These are phyloP conservation scores for Pachyrhizus erosus DNA, from an alignment of 306 rosid species.

Conservation along the genomic window DNA sequence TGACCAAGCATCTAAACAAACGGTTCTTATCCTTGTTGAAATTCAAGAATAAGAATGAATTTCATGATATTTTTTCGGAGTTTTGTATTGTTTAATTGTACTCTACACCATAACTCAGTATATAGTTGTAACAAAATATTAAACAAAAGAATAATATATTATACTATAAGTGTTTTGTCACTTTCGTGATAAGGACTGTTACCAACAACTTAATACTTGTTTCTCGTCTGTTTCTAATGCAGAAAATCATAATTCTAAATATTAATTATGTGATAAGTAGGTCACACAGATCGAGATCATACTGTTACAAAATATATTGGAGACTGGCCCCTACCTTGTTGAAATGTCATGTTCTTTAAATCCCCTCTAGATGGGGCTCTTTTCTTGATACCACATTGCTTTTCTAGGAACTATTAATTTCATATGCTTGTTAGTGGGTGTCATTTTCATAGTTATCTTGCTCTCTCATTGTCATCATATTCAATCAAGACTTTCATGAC, in stretches of 20 bases:
- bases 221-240: neutral
- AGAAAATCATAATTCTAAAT: slow-evolving; percentile 32
- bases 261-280: slow-evolving; percentile 45
- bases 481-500: slow-evolving; percentile 39
- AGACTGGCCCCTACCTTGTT: slow-evolving; percentile 41
- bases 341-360: slow-evolving; percentile 36
- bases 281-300: slow-evolving; percentile 4
- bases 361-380: slow-evolving; percentile 37
- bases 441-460: slow-evolving; percentile 54
- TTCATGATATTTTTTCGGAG: neutral
- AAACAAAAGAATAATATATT: neutral
- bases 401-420: slow-evolving; percentile 52
- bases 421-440: slow-evolving; percentile 50
- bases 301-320: slow-evolving; percentile 46
- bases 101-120: neutral
- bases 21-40: slow-evolving; percentile 29
- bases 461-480: slow-evolving; percentile 46
- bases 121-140: neutral
- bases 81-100: neutral
- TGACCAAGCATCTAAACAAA: slow-evolving; percentile 37
- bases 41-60: slow-evolving; percentile 19
- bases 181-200: slow-evolving; percentile 35
- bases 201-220: slow-evolving; percentile 16
- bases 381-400: slow-evolving; percentile 42
- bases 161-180: slow-evolving; percentile 7